phyloP scores from a whole-genome alignment of 345 rosid genomes.

The Gossypium arboreum region DNA sequence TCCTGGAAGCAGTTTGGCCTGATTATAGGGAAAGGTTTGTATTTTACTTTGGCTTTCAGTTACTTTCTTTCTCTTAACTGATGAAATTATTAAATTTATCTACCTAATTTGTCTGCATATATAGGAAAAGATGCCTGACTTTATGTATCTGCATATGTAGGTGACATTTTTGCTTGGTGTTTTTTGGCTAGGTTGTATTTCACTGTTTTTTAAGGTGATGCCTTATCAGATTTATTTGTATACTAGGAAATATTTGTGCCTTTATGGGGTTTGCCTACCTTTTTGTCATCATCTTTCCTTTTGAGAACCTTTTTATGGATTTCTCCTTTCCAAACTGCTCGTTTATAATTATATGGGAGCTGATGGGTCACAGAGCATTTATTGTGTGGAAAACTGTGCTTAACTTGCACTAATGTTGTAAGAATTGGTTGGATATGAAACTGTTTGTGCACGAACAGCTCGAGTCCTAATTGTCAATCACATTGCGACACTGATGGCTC shows the following conservation, averaged over 20 bases:
- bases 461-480: not conserved
- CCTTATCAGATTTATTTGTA: not conserved
- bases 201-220: not conserved
- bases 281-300: not conserved
- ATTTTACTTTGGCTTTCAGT: not conserved
- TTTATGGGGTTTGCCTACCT: not conserved
- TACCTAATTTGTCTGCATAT: not conserved
- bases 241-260: not conserved
- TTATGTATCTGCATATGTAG: not conserved
- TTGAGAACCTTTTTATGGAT: not conserved
- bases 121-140: not conserved
- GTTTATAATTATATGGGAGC: not conserved
- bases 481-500: not conserved
- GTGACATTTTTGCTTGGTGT: not conserved
- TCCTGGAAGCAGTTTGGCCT: slow-evolving; percentile 70
- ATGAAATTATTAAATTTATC: not conserved
- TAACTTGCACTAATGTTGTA: not conserved
- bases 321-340: not conserved
- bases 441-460: not conserved
- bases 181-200: not conserved
- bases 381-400: not conserved
- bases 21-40: slow-evolving; percentile 79
- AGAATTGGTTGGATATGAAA: not conserved
- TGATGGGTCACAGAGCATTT: not conserved
- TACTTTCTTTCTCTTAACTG: not conserved